A percentile compares a stretch with the other conserved stretches of the same genome.
These are phyloP conservation scores for Brasenia schreberi DNA, from an alignment of 164 flowering plant genomes.

Conservation along the genomic window DNA sequence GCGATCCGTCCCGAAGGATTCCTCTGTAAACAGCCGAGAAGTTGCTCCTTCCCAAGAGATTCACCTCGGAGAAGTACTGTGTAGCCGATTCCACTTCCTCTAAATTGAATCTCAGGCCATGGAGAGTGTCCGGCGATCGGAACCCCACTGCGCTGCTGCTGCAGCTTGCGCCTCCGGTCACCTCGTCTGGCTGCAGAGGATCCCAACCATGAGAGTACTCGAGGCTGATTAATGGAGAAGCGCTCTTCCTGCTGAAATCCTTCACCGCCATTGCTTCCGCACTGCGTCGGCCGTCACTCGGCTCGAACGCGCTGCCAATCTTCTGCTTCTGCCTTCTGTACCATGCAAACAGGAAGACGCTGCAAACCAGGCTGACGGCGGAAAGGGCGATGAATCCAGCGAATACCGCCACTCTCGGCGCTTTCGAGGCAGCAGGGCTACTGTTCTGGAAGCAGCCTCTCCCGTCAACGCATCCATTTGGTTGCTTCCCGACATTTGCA, in stretches of 20 bases:
- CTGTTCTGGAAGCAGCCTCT: not conserved
- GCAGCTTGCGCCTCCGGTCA: conserved; percentile 25
- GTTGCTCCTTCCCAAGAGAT: conserved; percentile 68
- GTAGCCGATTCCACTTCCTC: conserved; percentile 92
- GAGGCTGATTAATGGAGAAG: conserved; percentile 66
- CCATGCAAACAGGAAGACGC: conserved; percentile 39
- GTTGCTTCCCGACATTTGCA: conserved; percentile 37
- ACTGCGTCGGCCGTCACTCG: conserved; percentile 48
- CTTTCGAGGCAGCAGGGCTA: conserved; percentile 11
- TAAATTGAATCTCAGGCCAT: conserved; percentile 50
- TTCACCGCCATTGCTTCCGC: conserved; percentile 26
- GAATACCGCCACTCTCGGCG: conserved; percentile 22
- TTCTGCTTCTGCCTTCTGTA: conserved; percentile 73
- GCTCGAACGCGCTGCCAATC: conserved; percentile 53
- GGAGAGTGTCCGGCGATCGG: conserved; percentile 13
- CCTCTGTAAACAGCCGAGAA: conserved; percentile 68
- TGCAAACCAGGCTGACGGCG: conserved; percentile 15
- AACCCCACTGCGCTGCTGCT: conserved; percentile 35
- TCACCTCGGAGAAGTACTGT: conserved; percentile 71
- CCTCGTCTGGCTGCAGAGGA: conserved; percentile 19
- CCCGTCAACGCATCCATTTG: not conserved
- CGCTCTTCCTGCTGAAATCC: conserved; percentile 49
- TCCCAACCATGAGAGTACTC: conserved; percentile 96
- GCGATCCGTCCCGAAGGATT: conserved; percentile 64
- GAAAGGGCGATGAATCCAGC: conserved; percentile 31